phyloP scores from a whole-genome alignment of 768 basidiomycete genomes.

The Phylloporus rhodoxanthus region DNA sequence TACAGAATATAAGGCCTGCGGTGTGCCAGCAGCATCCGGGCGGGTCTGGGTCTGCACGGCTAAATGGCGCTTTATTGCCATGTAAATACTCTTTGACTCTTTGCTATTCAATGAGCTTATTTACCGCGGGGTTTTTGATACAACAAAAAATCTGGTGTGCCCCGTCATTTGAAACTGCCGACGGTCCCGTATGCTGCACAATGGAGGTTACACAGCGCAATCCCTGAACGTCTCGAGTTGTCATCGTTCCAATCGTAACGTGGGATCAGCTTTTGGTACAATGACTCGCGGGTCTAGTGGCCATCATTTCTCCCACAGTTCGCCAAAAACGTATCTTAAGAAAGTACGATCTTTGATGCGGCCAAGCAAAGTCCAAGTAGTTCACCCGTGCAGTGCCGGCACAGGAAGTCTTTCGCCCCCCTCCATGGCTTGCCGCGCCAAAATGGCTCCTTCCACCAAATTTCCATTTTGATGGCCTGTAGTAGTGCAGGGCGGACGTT shows the following conservation, averaged over 20 bases:
- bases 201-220: neutral
- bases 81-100: neutral
- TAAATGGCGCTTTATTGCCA: neutral
- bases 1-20: neutral
- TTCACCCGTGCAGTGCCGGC: neutral
- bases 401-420: neutral
- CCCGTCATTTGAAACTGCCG: neutral
- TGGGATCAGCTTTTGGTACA: neutral
- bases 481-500: slow-evolving; percentile 1
- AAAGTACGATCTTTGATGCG: neutral
- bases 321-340: neutral
- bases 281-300: neutral
- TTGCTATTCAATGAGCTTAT: neutral
- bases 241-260: neutral
- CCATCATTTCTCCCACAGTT: neutral
- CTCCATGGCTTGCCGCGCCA: neutral
- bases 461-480: neutral
- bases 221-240: neutral
- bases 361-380: neutral
- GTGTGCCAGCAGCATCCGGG: neutral
- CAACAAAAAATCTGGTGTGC: neutral
- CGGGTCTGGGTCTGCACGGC: neutral
- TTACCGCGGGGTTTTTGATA: neutral
- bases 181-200: neutral
- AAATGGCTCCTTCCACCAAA: neutral